Base-by-base conservation (phyloP, 2,329 filamentous ascomycete species). In the Trichoderma sp. region DNA sequence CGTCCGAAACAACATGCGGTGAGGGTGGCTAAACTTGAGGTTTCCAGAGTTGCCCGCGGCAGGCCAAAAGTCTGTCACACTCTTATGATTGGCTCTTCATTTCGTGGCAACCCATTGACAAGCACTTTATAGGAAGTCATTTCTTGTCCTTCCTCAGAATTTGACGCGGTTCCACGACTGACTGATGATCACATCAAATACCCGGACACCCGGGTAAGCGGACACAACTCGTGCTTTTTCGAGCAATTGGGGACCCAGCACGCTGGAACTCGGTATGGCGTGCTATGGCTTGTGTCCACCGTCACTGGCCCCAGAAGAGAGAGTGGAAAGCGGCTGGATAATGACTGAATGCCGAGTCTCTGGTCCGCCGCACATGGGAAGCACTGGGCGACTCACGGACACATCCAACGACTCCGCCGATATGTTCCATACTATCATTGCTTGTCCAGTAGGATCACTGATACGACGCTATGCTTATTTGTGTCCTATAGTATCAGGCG, bases 1-100 rank as follows among this genome's bases (percentile, higher is more conserved):
- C 41, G 1, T 34, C 10, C 15, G 21, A 39, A 54, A 24, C 26
- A 55, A 55, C 19, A 63, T 63, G 60, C 60, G 60, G 60, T 63
- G 60, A 63, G 60, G 43, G 43, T 28, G 34, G 24, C 21, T 12
- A 34, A 39, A 26, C 58, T 34, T 45, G 44, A 28, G n/a, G n/a
- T 48, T 28, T 39, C 9, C 34, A 39, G 9, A 14, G 14, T 52
- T 24, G 9, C 19, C n/a, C 21, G 48, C 21, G 58, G n/a, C 39
- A 45, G 10, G 39, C 43, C 39, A 7, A 17, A 48, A 48, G 17
- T 3, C 28, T 15, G 45, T 44, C 55, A 57, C n/a, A 1, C 14
- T 41, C 41, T 15, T 15, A 41, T 34, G 24, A 57, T 57, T 56
- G 34, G 52, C 39, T 43, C 21, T 56, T 15, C 55, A 19, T 45